Evolutionary conservation across 805 yeast species (phyloP).

Genomic region (Suhomyces faveliae): DNA sequence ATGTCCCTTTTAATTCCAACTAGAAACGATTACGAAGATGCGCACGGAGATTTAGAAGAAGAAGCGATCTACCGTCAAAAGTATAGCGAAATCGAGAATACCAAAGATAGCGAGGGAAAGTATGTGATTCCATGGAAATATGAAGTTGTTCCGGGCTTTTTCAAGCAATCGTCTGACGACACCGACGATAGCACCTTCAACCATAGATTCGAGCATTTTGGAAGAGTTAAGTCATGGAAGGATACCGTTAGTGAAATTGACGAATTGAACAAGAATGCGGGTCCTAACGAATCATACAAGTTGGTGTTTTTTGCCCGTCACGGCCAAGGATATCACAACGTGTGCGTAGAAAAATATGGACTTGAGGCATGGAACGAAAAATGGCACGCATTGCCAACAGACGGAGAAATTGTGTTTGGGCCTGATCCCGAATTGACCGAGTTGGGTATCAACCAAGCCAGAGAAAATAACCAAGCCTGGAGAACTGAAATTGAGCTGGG

Average conservation of each 20-base stretch:
- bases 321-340: slow-evolving; percentile 69
- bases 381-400: slow-evolving; percentile 52
- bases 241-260: slow-evolving; percentile 31
- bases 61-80: slow-evolving; percentile 16
- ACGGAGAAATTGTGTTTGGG: slow-evolving; percentile 55
- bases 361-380: slow-evolving; percentile 54
- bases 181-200: slow-evolving; percentile 50
- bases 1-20: slow-evolving; percentile 26
- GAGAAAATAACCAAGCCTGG: slow-evolving; percentile 46
- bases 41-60: slow-evolving; percentile 22
- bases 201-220: slow-evolving; percentile 43
- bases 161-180: slow-evolving; percentile 42
- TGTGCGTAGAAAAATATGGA: slow-evolving; percentile 55
- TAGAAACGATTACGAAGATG: slow-evolving; percentile 25
- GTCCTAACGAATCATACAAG: slow-evolving; percentile 43
- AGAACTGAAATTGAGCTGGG: slow-evolving; percentile 41
- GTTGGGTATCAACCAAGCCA: slow-evolving; percentile 56
- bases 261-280: slow-evolving; percentile 34
- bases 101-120: slow-evolving; percentile 23
- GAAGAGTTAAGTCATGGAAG: slow-evolving; percentile 43
- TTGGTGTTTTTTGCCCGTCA: slow-evolving; percentile 59
- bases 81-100: slow-evolving; percentile 8
- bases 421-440: slow-evolving; percentile 62
- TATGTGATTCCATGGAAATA: slow-evolving; percentile 44
- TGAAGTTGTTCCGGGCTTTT: slow-evolving; percentile 49